Base-by-base conservation (phyloP, 1,139 yeast species). In the Yamadazyma membranifaciens region DNA sequence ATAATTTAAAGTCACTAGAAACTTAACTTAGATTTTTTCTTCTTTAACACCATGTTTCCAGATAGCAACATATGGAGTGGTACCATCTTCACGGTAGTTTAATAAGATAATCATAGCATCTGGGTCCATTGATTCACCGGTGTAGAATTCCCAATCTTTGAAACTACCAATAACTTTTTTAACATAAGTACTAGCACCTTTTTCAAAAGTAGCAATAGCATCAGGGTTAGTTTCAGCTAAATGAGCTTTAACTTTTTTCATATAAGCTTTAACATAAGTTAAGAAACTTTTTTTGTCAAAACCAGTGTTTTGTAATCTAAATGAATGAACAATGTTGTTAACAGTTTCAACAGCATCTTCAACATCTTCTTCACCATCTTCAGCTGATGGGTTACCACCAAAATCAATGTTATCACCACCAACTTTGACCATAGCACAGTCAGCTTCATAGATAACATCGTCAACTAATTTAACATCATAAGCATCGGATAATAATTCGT, bases 81-180 rank as follows among this genome's bases (percentile, higher is more conserved):
- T 78, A 78, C 98, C 99, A 67, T 92, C 98, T 79, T 92, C 98
- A 78, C 99, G 95, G 89, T 92, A 92, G 95, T 92, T 92, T 76
- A 92, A 86, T 72, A 92, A 83, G 58, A 88, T 91, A 66, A 92
- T 75, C 98, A 92, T 92, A 62, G 86, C 97, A 72, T 92, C 98
- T 69, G 98, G 97, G 83, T 94, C 96, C 99, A 92, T 94, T 65
- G 96, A 86, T 80, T 92, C 98, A 80, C 98, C 98, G 57, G 96
- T 92, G 89, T 74, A 92, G 82, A 92, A 92, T 67, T 92, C 98
- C 95, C 94, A 92, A 81, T 92, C 98, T 69, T 83, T 84, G 92
- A 92, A 92, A 72, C 89, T 84, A 60, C 83, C 86, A 61, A 92
- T 70, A 57, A 92, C 85, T 81, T 92, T 94, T 87, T 94, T 92